Conservation (phyloP, 805 yeast species). For the Lipomyces yamadae region DNA sequence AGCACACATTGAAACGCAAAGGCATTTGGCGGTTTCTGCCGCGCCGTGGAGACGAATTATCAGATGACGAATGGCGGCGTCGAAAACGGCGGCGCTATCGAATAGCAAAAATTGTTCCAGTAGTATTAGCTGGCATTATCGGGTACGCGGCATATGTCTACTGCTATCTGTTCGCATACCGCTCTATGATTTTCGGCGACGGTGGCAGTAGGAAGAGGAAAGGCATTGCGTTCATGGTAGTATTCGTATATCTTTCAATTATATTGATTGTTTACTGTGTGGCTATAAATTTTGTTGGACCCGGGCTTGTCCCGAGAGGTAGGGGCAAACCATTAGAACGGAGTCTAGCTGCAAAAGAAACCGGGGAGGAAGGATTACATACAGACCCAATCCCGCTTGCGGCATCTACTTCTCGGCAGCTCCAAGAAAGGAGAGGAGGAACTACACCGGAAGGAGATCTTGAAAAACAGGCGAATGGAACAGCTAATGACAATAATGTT, state of each 20-base stretch:
- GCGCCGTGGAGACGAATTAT: conserved; percentile 2
- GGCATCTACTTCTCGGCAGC: conserved; percentile 8
- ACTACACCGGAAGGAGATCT: not conserved
- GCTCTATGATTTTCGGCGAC: conserved; percentile 42
- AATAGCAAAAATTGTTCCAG: conserved; percentile 27
- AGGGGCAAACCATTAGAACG: conserved; percentile 46
- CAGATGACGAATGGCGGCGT: conserved; percentile 23
- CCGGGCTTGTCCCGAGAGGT: conserved; percentile 55
- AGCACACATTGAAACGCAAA: not conserved
- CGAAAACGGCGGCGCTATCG: conserved; percentile 23
- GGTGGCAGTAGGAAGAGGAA: conserved; percentile 41
- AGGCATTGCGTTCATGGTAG: conserved; percentile 50
- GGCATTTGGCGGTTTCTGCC: not conserved
- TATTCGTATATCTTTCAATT: conserved; percentile 42
- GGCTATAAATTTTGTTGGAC: conserved; percentile 56
- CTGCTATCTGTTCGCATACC: conserved; percentile 54
- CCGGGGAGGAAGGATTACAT: conserved; percentile 23
- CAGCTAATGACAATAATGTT: conserved; percentile 44
- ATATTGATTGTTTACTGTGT: conserved; percentile 52
- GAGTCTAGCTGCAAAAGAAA: conserved; percentile 10
- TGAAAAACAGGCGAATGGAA: not conserved
- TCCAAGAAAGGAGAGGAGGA: not conserved
- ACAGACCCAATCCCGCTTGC: conserved; percentile 6
- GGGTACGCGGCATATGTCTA: conserved; percentile 54
- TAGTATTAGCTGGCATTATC: conserved; percentile 38